Evolutionary conservation across 2,329 filamentous ascomycete species (phyloP), one percentile per base, ranked within the genome.

Genomic region (Claviceps paspali): DNA sequence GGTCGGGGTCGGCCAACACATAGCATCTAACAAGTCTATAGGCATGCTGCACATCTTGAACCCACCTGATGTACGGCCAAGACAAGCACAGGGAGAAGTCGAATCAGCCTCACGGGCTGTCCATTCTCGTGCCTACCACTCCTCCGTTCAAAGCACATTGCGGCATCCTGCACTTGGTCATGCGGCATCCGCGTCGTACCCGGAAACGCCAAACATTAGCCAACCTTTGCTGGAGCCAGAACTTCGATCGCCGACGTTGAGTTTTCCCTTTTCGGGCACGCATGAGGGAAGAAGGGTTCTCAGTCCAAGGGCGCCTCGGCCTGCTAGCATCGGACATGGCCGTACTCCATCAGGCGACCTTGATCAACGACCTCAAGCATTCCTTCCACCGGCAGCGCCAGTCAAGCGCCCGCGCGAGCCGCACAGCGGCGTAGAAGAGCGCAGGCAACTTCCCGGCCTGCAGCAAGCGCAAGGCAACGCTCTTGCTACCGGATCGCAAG

Each of bases 11-110:
- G 32, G 44, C n/a, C 52, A 49, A 17, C 50, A 52, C 33, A 39
- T 47, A 22, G 43, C 46, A 5, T 37, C 47, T 28, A 35, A 17
- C 19, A 52, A 43, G 33, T 43, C 52, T 19, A 44, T 59, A 28
- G 59, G 54, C 6, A 59, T 62, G 34, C 53, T 55, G 36, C 60
- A 53, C 19, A 55, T 62, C 7, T 47, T 62, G 40, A 61, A 62
- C 41, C 56, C 59, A 24, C 38, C 57, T 7, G 57, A 57, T 24
- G 43, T 51, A 23, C 51, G 45, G 7, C 32, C 44, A 19, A 39
- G 45, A 27, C 41, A 37, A 8, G 35, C 46, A 9, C 47, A 48
- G 24, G 43, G 39, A 21, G 45, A 38, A 19, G 24, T 15, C 6
- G 38, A 40, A 14, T 42, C 39, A 23, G 29, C 40, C n/a, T 38